Percentiles rank a stretch among this genome's conserved stretches.
These are phyloP conservation scores for Colletotrichum sp. DNA, from an alignment of 2,329 filamentous ascomycete species.

Conservation along the genomic window DNA sequence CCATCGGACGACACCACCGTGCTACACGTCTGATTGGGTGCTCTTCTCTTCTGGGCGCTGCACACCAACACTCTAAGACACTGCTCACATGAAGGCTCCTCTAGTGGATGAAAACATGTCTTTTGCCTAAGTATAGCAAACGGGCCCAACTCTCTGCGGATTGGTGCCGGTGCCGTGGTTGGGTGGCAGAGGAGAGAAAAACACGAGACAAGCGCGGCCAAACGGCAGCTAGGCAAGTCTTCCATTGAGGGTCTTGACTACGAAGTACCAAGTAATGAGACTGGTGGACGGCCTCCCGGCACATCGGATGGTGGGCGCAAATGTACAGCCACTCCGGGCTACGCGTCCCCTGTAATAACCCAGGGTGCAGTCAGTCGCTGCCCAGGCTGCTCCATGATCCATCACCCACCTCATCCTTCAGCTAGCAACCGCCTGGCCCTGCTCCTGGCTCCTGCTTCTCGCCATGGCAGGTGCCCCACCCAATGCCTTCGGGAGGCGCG, in stretches of 20 bases:
- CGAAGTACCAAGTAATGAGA: not conserved
- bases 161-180: not conserved
- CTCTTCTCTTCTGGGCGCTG: not conserved
- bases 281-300: conserved; percentile 10
- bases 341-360: conserved; percentile 4
- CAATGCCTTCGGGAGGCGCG: not conserved
- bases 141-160: not conserved
- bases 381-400: not conserved
- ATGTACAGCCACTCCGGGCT: conserved; percentile 5
- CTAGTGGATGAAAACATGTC: not conserved
- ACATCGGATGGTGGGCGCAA: conserved; percentile 11
- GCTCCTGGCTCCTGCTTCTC: not conserved
- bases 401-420: not conserved
- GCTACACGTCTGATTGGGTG: not conserved
- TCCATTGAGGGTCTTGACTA: not conserved
- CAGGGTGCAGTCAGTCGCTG: not conserved
- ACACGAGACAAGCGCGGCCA: not conserved
- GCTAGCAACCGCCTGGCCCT: not conserved
- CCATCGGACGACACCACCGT: not conserved
- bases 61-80: not conserved
- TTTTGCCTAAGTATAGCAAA: not conserved
- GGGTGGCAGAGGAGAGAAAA: not conserved
- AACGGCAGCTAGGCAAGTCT: not conserved
- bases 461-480: not conserved
- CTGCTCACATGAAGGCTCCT: not conserved